Percentiles rank a stretch among this genome's conserved stretches.
Conservation (phyloP, 441 rosid genomes). For the Adansonia madagascariensis region DNA sequence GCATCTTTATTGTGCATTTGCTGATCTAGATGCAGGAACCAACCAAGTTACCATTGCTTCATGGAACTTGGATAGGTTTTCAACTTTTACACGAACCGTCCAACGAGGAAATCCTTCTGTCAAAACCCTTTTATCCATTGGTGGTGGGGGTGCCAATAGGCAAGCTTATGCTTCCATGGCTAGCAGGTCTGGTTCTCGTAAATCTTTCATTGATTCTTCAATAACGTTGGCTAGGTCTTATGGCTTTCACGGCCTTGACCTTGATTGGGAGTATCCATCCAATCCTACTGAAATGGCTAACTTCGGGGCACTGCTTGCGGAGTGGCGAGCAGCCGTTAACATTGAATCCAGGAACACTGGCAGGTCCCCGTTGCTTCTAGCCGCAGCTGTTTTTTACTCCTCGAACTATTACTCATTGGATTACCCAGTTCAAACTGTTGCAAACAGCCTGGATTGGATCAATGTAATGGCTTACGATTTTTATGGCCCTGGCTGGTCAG, state of each 20-base stretch:
- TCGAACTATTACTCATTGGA: slow-evolving; percentile 31
- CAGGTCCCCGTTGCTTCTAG: slow-evolving; percentile 29
- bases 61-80: slow-evolving; percentile 30
- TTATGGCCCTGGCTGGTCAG: slow-evolving; percentile 46
- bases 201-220: slow-evolving; percentile 42
- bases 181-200: slow-evolving; percentile 25
- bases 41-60: slow-evolving; percentile 38
- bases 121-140: slow-evolving; percentile 47
- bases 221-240: slow-evolving; percentile 37
- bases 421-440: slow-evolving; percentile 44
- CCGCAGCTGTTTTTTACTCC: slow-evolving; percentile 36
- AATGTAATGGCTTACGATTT: slow-evolving; percentile 65
- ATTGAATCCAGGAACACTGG: slow-evolving; percentile 30
- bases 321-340: slow-evolving; percentile 33
- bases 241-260: slow-evolving; percentile 45
- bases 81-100: slow-evolving; percentile 37
- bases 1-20: slow-evolving; percentile 50
- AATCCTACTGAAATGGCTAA: slow-evolving; percentile 28
- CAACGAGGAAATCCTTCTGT: slow-evolving; percentile 39
- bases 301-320: slow-evolving; percentile 33
- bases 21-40: slow-evolving; percentile 32
- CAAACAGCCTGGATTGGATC: slow-evolving; percentile 59
- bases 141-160: slow-evolving; percentile 33
- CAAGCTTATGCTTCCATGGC: slow-evolving; percentile 37
- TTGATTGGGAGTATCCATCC: slow-evolving; percentile 46